Evolutionary conservation across 2,329 filamentous ascomycete species (phyloP).

Genomic region (Ascochyta viciae-villosae): DNA sequence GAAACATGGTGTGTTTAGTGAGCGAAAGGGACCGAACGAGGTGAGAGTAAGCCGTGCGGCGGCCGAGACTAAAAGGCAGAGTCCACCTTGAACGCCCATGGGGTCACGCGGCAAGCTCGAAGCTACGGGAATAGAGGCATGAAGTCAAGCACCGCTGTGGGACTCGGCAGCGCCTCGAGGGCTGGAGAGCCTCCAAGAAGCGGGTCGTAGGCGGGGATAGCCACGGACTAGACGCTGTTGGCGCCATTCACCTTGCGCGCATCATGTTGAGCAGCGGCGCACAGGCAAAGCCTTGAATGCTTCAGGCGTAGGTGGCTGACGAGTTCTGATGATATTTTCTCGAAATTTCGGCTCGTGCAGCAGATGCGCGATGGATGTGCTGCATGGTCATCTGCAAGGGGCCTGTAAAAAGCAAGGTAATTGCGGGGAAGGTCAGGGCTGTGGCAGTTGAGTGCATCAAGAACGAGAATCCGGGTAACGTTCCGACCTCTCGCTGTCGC

Average conservation of each 20-base stretch:
- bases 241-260: constrained; percentile 38
- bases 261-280: constrained; percentile 39
- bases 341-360: constrained; percentile 38
- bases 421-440: constrained; percentile 49
- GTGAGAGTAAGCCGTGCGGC: constrained; percentile 23
- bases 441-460: constrained; percentile 22
- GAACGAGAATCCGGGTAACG: constrained; percentile 28
- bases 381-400: constrained; percentile 53
- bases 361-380: constrained; percentile 36
- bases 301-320: constrained; percentile 40
- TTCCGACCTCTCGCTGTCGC: constrained; percentile 27
- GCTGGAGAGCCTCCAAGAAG: constrained; percentile 8
- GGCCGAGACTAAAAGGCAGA: constrained; percentile 22
- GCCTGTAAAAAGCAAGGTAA: constrained; percentile 40
- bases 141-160: constrained; percentile 21
- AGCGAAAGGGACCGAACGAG: constrained; percentile 15
- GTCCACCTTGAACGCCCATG: constrained; percentile 33
- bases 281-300: constrained; percentile 39
- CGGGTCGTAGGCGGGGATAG: constrained; percentile 39
- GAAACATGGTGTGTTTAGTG: constrained; percentile 40
- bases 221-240: constrained; percentile 46
- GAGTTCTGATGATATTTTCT: constrained; percentile 27
- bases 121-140: constrained; percentile 27
- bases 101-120: constrained; percentile 29
- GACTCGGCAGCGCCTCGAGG: constrained; percentile 9